These are phyloP conservation scores for Dactylorhiza incarnata DNA, from an alignment of 106 monocot genomes.

Conservation along the genomic window DNA sequence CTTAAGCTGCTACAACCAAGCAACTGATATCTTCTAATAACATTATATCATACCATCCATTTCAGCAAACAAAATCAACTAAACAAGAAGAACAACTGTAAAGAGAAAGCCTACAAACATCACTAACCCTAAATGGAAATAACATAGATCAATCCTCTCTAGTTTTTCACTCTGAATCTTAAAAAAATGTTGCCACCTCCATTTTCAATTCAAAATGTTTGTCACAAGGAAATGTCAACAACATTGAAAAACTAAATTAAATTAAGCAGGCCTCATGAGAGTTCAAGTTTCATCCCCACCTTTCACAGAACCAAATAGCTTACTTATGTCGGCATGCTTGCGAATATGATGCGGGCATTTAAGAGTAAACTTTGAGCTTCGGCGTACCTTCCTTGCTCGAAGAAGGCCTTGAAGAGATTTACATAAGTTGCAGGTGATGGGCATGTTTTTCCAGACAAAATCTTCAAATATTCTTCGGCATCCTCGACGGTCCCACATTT, in stretches of 20 bases:
- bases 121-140: neutral
- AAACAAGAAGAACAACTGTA: neutral
- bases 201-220: neutral
- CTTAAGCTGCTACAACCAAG: neutral
- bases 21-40: neutral
- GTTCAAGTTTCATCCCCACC: neutral
- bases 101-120: neutral
- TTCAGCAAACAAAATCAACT: neutral
- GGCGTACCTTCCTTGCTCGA: constrained; percentile 66
- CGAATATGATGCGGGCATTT: constrained; percentile 82
- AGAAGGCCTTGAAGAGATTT: constrained; percentile 65
- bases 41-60: neutral
- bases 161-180: neutral
- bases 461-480: constrained; percentile 56
- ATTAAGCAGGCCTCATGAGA: neutral
- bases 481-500: constrained; percentile 77
- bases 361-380: constrained; percentile 75
- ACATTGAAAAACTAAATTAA: neutral
- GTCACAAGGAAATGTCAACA: neutral
- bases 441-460: constrained; percentile 40
- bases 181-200: neutral
- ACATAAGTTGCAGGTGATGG: constrained; percentile 60
- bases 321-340: constrained; percentile 45
- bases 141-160: neutral
- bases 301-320: constrained; percentile 68